Evolutionary conservation across 1,139 yeast genomes (phyloP), one percentile per base, ranked within the genome.

Genomic region (Sugiyamaella sp.): DNA sequence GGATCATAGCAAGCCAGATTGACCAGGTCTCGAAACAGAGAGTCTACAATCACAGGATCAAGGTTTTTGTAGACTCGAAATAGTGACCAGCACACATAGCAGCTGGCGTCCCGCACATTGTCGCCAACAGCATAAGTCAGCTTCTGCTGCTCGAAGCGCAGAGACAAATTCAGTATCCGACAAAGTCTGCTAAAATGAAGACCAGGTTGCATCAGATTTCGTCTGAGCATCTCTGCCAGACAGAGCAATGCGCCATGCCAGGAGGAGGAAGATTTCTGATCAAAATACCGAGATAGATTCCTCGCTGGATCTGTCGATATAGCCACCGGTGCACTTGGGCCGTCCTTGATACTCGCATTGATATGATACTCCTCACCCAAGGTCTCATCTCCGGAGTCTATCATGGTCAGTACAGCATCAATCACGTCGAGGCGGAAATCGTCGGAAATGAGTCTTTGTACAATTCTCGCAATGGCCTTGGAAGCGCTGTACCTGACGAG

Each of bases 91-190:
- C 79, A 72, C 1, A 88, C 81, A 66, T 86, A 91, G 66, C 95
- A 87, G 0, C 95, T 83, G 0, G 97, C 83, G 66, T 91, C 98
- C 51, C 96, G 76, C 1, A 91, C 78, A 60, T 85, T 89, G 1
- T 80, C 71, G 0, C 96, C 96, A 10, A 79, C 65, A 0, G 82
- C 74, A 14, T 76, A 71, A 0, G 81, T 78, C 12, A 81, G 66
- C 49, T 78, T 66, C 40, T 71, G 68, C 54, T 83, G 85, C 53
- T 80, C 84, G 56, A 85, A 78, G 46, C 75, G 79, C 4, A 84
- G 67, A 0, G 87, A 79, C 17, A 58, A 58, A 1, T 61, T 57
- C 1, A 80, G 54, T 1, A 77, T 67, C 0, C 35, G 38, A 0
- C 69, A 66, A 47, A 56, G 47, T 27, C 47, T 21, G 61, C 76